These are phyloP conservation scores for Apiospora pterosperma DNA, from an alignment of 2,329 filamentous ascomycete species.

Conservation along the genomic window DNA sequence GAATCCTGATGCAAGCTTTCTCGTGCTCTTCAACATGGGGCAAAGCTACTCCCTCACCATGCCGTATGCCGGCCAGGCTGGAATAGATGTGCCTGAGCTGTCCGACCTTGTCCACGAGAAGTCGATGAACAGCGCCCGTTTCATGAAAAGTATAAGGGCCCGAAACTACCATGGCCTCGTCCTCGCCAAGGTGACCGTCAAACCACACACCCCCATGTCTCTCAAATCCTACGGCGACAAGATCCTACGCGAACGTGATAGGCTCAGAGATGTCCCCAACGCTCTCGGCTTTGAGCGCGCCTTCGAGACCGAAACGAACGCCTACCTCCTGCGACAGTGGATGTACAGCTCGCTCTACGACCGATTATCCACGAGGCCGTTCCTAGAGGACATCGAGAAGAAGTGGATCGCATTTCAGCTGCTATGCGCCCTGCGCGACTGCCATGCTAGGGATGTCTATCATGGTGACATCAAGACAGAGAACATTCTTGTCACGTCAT, in stretches of 20 bases:
- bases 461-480: conserved; percentile 99
- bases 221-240: conserved; percentile 75
- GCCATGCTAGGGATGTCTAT: conserved; percentile 82
- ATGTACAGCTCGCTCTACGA: conserved; percentile 97
- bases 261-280: conserved; percentile 82
- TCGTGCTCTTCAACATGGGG: conserved; percentile 61
- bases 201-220: conserved; percentile 80
- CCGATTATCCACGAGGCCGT: conserved; percentile 91
- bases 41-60: conserved; percentile 95
- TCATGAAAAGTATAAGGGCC: conserved; percentile 95
- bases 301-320: conserved; percentile 86
- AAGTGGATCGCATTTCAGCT: conserved; percentile 98
- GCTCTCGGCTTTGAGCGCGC: conserved; percentile 86
- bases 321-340: conserved; percentile 90
- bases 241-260: conserved; percentile 75
- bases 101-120: conserved; percentile 89
- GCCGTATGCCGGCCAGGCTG: conserved; percentile 84
- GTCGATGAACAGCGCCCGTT: conserved; percentile 84
- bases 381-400: conserved; percentile 96
- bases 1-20: not conserved
- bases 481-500: conserved; percentile 94
- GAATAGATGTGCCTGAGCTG: conserved; percentile 91
- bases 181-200: conserved; percentile 91
- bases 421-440: conserved; percentile 87
- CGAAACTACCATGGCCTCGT: conserved; percentile 87